Base-by-base conservation (phyloP, 768 basidiomycete genomes). In the Russula sp. region DNA sequence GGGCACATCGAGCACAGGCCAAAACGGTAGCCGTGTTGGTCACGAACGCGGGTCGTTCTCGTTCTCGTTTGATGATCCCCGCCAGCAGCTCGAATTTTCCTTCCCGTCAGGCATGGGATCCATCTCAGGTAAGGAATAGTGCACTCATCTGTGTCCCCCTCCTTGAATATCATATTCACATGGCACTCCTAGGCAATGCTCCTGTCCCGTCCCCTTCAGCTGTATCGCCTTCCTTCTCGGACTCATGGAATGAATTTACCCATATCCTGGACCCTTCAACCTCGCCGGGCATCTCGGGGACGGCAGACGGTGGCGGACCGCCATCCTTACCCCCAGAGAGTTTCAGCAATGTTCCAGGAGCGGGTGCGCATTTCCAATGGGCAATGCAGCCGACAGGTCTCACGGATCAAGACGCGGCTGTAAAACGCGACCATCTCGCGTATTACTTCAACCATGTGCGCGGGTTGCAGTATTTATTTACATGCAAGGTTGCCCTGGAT, bases 381-480 rank as follows among this genome's bases (percentile, higher is more conserved):
- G 38, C 60, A 14, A 58, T 59, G 57, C 65, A 58, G 25, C 60
- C 60, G 11, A 52, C 46, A 6, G 61, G 51, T 20, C 48, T 65
- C 22, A 53, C 63, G 38, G 64, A 66, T 29, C 66, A 60, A 42
- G 63, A 65, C n/a, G 59, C 49, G 3, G 54, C 50, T 20, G 58
- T 60, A 34, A 66, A 61, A 7, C 66, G 55, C 5, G 60, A 63
- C 18, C 66, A 65, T 64, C 81, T 88, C 56, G 74, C 84, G 67
- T 87, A 90, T 72, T 91, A 90, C 72, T 90, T 92, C 70, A 81
- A 83, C 56, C 78, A 85, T 62, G 85, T 90, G 63, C 82, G 83
- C 22, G 81, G 81, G 66, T 74, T 84, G 60, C 84, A 89, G 68
- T 84, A 82, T 66, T 76, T 83, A 43, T 88, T 89, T 69, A 79